A percentile compares a stretch with the other conserved stretches of the same genome.
phyloP scores from a whole-genome alignment of 768 basidiomycete species.

The Mycena sanguinolenta region DNA sequence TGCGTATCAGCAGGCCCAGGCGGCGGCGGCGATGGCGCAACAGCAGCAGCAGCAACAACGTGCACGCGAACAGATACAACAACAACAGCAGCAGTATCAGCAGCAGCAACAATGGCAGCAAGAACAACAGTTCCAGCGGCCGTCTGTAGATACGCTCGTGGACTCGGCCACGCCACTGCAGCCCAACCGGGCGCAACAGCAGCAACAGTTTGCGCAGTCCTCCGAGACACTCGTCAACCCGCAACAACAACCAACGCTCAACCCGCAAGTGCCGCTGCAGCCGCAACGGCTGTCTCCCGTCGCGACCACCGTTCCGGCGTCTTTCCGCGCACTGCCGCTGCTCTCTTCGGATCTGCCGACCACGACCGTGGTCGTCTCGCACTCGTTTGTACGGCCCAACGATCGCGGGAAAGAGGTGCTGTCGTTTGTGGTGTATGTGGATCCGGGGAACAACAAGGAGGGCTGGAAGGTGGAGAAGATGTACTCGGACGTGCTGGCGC shows the following conservation, averaged over 20 bases:
- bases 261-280: constrained; percentile 33
- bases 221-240: constrained; percentile 18
- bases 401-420: constrained; percentile 93
- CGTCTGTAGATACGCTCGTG: constrained; percentile 18
- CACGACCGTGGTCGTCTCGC: constrained; percentile 78
- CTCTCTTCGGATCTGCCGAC: constrained; percentile 78
- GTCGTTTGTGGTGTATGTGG: constrained; percentile 85
- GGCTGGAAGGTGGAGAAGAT: constrained; percentile 92
- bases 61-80: constrained; percentile 32
- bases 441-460: constrained; percentile 78
- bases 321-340: constrained; percentile 81
- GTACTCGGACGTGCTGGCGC: constrained; percentile 90
- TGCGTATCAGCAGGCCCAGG: constrained; percentile 42
- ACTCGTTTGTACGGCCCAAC: constrained; percentile 89
- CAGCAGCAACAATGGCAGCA: constrained; percentile 9
- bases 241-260: too few species aligned
- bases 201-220: constrained; percentile 17
- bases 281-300: constrained; percentile 40
- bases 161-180: neutral
- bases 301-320: constrained; percentile 51
- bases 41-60: constrained; percentile 29
- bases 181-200: constrained; percentile 1
- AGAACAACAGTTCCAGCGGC: constrained; percentile 9
- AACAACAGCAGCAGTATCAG: constrained; percentile 27
- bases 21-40: constrained; percentile 39